Evolutionary conservation across 2,329 filamentous ascomycete genomes (phyloP), one percentile per base, ranked within the genome.

Genomic region (Ophiostoma quercus): DNA sequence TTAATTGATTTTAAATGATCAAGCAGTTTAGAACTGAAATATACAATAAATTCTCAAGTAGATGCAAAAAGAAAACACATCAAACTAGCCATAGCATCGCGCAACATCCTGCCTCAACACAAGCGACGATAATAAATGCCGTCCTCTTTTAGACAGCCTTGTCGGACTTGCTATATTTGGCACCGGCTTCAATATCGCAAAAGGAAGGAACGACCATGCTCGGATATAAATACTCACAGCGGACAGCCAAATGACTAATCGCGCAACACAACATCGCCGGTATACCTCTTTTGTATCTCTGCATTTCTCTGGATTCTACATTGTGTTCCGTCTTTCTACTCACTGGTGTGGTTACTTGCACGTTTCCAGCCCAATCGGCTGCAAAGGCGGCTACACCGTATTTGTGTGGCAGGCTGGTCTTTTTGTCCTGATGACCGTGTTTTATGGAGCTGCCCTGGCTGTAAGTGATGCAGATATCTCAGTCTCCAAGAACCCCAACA

Each of bases 81-180:
- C 8, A 34, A 34, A 34, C 34, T 34, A 5, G 1, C 34, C 47
- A 54, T 5, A 2, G 12, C 3, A 43, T 4, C 51, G 7, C 6
- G 8, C 51, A n/a, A 8, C 19, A 57, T 57, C 19, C 2, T n/a
- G 54, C 25, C 54, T 6, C 3, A 3, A 3, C 3, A 34, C 34
- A 8, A 34, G 5, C 8, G 34, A 34, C 34, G 34, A 25, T 29
- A 12, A 12, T 12, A 25, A 22, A 9, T 54, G 47, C 19, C 22
- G 5, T 25, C 3, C 8, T 34, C 34, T 1, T 34, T 34, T 5
- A 5, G 22, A 62, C 57, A 62, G 60, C 60, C 60, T 37, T 34
- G 60, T 63, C 32, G 60, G 60, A 37, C 60, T 37, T 63, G 29
- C 60, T 63, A 63, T 63, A 63, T 63, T 37, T 63, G 60, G 60